A percentile compares a stretch with the other conserved stretches of the same genome.
phyloP scores from a whole-genome alignment of 1,139 yeast species.

The Blastobotrys aristatus region DNA sequence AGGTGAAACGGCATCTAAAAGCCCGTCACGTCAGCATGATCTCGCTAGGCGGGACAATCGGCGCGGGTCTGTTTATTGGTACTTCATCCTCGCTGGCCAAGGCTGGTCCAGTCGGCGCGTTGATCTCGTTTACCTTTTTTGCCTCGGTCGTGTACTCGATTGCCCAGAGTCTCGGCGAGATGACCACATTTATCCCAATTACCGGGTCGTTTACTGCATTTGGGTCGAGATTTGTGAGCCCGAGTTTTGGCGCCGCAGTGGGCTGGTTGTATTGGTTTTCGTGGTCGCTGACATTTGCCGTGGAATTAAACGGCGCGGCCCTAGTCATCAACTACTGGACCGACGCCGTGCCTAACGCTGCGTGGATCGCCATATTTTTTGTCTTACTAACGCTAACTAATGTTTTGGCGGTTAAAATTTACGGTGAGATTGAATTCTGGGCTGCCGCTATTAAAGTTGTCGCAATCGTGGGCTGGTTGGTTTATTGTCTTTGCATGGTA shows the following conservation, averaged over 20 bases:
- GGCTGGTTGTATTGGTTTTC: conserved; percentile 86
- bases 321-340: conserved; percentile 77
- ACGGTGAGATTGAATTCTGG: conserved; percentile 69
- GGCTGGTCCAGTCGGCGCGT: conserved; percentile 65
- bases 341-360: conserved; percentile 61
- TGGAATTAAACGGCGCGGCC: conserved; percentile 76
- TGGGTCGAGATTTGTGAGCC: conserved; percentile 42
- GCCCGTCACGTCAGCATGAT: conserved; percentile 72
- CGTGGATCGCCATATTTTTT: conserved; percentile 72
- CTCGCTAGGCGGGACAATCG: conserved; percentile 86
- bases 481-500: conserved; percentile 63
- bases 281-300: conserved; percentile 81
- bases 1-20: conserved; percentile 39
- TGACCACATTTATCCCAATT: conserved; percentile 54
- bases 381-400: conserved; percentile 48
- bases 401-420: conserved; percentile 56
- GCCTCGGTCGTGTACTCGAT: conserved; percentile 50
- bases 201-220: conserved; percentile 32
- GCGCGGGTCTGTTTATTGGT: conserved; percentile 70
- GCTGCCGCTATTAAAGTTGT: conserved; percentile 61
- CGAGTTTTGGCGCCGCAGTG: conserved; percentile 64
- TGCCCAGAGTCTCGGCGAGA: conserved; percentile 57
- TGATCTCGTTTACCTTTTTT: conserved; percentile 52
- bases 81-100: conserved; percentile 51
- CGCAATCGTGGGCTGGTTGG: conserved; percentile 65